Evolutionary conservation across 192 early-diverging fungal genomes (phyloP).

Genomic region (Backusella australiensis): DNA sequence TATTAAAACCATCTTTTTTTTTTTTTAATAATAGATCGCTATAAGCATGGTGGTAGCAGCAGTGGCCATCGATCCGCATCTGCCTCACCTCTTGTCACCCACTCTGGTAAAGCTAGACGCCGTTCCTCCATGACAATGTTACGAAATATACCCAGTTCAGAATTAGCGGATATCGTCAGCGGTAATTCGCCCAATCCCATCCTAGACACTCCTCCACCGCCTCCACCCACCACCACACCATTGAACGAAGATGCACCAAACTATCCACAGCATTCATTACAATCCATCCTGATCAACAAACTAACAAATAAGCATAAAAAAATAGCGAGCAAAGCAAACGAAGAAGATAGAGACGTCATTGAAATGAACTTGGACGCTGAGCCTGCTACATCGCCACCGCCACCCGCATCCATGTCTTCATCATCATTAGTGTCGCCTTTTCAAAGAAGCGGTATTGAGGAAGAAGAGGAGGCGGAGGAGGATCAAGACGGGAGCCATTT

Average conservation of each 20-base stretch:
- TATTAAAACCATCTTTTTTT: neutral
- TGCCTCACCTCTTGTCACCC: neutral
- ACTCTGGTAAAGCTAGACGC: constrained; percentile 15
- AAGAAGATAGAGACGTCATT: constrained; percentile 29
- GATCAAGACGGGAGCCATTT: neutral
- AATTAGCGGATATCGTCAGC: constrained; percentile 37
- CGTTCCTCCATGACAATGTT: constrained; percentile 38
- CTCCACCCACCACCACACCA: neutral
- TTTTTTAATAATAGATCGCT: neutral
- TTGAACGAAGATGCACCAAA: neutral
- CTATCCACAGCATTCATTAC: constrained; percentile 13
- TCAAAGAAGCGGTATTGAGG: neutral
- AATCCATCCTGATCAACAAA: constrained; percentile 18
- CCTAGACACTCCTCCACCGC: constrained; percentile 17
- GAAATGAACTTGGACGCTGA: constrained; percentile 21
- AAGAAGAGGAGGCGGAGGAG: neutral
- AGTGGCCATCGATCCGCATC: constrained; percentile 9
- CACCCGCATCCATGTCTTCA: neutral
- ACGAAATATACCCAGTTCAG: constrained; percentile 36
- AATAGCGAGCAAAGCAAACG: neutral
- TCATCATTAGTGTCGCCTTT: neutral
- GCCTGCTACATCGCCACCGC: neutral
- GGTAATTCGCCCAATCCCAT: constrained; percentile 35
- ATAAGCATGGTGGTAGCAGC: neutral
- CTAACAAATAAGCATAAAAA: constrained; percentile 18